Evolutionary conservation across 2,329 filamentous ascomycete genomes (phyloP).

Genomic region (Curvularia sp.): DNA sequence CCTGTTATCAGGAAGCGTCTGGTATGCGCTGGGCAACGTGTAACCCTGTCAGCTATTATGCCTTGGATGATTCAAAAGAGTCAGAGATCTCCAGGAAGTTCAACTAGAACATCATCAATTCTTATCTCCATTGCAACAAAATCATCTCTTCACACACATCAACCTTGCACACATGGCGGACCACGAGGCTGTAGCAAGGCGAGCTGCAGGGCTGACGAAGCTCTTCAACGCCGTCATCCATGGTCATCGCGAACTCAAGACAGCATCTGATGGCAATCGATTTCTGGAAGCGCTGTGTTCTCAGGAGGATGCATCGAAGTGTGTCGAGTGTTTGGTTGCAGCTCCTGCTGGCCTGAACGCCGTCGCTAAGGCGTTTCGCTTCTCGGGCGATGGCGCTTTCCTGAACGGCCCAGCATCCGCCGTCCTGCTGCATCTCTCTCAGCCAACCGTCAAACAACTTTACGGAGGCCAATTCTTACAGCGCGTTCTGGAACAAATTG

Average conservation of each 20-base stretch:
- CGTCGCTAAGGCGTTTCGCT: slow-evolving; percentile 53
- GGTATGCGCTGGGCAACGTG: slow-evolving; percentile 17
- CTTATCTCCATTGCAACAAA: neutral
- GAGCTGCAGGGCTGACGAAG: slow-evolving; percentile 44
- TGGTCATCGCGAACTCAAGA: slow-evolving; percentile 51
- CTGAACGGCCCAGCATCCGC: slow-evolving; percentile 50
- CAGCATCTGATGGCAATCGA: slow-evolving; percentile 50
- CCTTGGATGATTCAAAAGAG: slow-evolving; percentile 4
- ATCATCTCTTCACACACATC: neutral
- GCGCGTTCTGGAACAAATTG: slow-evolving; percentile 55
- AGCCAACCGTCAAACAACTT: slow-evolving; percentile 57
- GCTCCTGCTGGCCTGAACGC: slow-evolving; percentile 36
- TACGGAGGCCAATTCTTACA: slow-evolving; percentile 60
- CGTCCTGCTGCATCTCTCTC: slow-evolving; percentile 50
- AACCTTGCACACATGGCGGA: slow-evolving; percentile 23
- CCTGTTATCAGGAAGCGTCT: slow-evolving; percentile 18
- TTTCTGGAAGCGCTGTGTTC: slow-evolving; percentile 59
- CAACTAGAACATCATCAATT: neutral
- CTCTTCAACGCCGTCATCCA: slow-evolving; percentile 52
- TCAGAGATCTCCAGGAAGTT: neutral
- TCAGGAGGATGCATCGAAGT: slow-evolving; percentile 51
- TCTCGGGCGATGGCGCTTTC: slow-evolving; percentile 54
- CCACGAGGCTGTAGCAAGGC: slow-evolving; percentile 29
- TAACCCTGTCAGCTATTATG: slow-evolving; percentile 3
- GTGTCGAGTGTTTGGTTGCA: slow-evolving; percentile 47